phyloP scores from a whole-genome alignment of 306 rosid genomes.

The Quercus wislizeni region DNA sequence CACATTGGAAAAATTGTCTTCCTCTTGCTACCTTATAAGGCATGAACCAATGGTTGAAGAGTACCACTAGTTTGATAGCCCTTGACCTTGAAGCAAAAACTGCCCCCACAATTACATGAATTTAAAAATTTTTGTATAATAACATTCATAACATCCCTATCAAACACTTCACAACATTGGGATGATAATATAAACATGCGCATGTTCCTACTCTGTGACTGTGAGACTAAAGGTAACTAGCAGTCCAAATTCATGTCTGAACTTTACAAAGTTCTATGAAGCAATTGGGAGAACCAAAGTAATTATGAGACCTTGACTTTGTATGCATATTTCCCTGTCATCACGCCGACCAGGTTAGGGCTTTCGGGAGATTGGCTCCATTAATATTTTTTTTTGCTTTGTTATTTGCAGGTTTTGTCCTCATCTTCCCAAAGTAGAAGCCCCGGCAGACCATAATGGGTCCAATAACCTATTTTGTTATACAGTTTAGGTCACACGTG shows the following conservation, averaged over 20 bases:
- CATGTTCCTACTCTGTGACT: constrained; percentile 18
- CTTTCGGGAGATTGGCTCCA: constrained; percentile 39
- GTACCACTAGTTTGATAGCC: no score
- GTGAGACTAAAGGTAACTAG: background rate
- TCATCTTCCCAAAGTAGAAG: constrained; percentile 29
- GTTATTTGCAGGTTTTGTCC: constrained; percentile 37
- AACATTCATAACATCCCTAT: no score
- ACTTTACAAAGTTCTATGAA: constrained; percentile 22
- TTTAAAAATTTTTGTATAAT: no score
- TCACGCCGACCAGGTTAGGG: constrained; percentile 55
- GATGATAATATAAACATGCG: background rate
- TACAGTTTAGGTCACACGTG: constrained; percentile 47
- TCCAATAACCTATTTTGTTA: constrained; percentile 28
- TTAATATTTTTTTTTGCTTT: constrained; percentile 7
- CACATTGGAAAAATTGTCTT: no score
- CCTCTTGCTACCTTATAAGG: no score
- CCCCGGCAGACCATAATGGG: constrained; percentile 16
- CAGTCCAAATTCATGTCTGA: constrained; percentile 17
- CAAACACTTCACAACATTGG: background rate
- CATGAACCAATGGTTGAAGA: no score
- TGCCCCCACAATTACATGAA: no score
- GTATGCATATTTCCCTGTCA: constrained; percentile 31
- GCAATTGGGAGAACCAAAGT: constrained; percentile 16
- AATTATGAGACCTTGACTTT: constrained; percentile 51
- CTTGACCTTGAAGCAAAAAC: no score